These are phyloP conservation scores for Claviceps sp. DNA, from an alignment of 2,329 filamentous ascomycete species.

Conservation along the genomic window DNA sequence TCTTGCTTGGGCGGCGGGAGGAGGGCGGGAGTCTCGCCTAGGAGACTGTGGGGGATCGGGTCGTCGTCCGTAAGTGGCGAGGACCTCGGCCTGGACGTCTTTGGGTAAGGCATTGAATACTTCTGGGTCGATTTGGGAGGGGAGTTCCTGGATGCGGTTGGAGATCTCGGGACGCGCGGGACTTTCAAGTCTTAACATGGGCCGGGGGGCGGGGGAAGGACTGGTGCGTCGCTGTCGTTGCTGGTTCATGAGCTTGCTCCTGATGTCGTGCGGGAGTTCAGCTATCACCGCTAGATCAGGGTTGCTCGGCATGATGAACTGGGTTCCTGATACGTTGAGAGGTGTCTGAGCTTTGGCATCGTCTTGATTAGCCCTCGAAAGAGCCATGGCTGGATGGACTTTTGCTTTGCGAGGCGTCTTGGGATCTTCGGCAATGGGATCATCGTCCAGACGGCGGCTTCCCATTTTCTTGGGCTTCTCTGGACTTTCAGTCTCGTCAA, in stretches of 20 bases:
- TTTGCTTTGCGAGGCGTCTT: slow-evolving; percentile 39
- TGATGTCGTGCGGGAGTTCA: slow-evolving; percentile 73
- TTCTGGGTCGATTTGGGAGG: slow-evolving; percentile 75
- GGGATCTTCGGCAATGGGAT: slow-evolving; percentile 43
- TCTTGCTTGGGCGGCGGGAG: slow-evolving; percentile 29
- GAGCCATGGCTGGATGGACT: slow-evolving; percentile 37
- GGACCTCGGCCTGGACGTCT: slow-evolving; percentile 72
- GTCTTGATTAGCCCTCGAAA: slow-evolving; percentile 33
- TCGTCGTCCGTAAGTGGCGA: slow-evolving; percentile 51
- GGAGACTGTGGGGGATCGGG: slow-evolving; percentile 35
- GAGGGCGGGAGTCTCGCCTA: slow-evolving; percentile 32
- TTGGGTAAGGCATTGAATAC: slow-evolving; percentile 73
- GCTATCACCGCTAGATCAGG: slow-evolving; percentile 70
- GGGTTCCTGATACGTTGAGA: slow-evolving; percentile 72
- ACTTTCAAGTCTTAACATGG: slow-evolving; percentile 22
- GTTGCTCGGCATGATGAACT: slow-evolving; percentile 81
- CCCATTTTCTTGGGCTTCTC: slow-evolving; percentile 19
- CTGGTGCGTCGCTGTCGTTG: slow-evolving; percentile 26
- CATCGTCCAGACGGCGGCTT: slow-evolving; percentile 21
- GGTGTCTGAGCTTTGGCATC: slow-evolving; percentile 49
- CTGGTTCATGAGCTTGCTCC: slow-evolving; percentile 57
- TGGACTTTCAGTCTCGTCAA: slow-evolving; percentile 34
- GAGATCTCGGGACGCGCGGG: slow-evolving; percentile 15
- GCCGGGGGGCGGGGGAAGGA: slow-evolving; percentile 6
- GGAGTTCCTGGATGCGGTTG: slow-evolving; percentile 28